Conservation (phyloP, 1,139 yeast species). For the Eremothecium coryli region DNA sequence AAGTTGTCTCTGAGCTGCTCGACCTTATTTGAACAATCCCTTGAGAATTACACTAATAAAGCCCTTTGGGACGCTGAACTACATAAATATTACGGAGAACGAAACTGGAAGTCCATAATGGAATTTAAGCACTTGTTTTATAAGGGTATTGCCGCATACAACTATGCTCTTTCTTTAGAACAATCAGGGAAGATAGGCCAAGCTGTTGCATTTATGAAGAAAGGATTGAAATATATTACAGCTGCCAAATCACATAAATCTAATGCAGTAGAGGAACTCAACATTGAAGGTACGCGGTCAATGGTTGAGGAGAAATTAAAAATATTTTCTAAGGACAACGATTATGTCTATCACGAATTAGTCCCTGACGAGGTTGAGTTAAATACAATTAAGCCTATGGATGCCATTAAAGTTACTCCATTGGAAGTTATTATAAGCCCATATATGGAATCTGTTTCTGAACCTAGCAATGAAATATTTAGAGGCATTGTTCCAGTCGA, state of each 20-base stretch:
- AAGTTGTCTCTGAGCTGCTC: slow-evolving; percentile 62
- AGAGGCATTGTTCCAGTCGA: slow-evolving; percentile 76
- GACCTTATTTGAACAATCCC: slow-evolving; percentile 46
- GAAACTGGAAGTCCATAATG: slow-evolving; percentile 36
- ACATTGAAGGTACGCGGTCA: slow-evolving; percentile 26
- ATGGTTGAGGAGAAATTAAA: slow-evolving; percentile 26
- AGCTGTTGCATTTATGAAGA: slow-evolving; percentile 59
- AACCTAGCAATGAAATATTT: slow-evolving; percentile 52
- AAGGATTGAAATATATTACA: slow-evolving; percentile 34
- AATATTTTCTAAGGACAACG: slow-evolving; percentile 68
- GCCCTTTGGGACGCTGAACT: slow-evolving; percentile 40
- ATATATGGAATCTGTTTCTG: slow-evolving; percentile 45
- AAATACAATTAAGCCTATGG: slow-evolving; percentile 56
- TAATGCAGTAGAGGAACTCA: slow-evolving; percentile 26
- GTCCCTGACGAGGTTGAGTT: slow-evolving; percentile 55
- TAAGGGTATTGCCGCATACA: slow-evolving; percentile 39
- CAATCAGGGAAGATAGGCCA: slow-evolving; percentile 55
- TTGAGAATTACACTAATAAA: slow-evolving; percentile 36
- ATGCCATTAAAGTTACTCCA: slow-evolving; percentile 51
- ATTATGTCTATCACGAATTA: slow-evolving; percentile 72
- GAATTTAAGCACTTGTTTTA: slow-evolving; percentile 39
- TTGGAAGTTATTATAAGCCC: slow-evolving; percentile 26
- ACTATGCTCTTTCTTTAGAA: slow-evolving; percentile 33
- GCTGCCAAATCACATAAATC: slow-evolving; percentile 13
- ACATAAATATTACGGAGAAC: slow-evolving; percentile 30